Base-by-base conservation (phyloP, 75 land plant species). In the Picea glauca region DNA sequence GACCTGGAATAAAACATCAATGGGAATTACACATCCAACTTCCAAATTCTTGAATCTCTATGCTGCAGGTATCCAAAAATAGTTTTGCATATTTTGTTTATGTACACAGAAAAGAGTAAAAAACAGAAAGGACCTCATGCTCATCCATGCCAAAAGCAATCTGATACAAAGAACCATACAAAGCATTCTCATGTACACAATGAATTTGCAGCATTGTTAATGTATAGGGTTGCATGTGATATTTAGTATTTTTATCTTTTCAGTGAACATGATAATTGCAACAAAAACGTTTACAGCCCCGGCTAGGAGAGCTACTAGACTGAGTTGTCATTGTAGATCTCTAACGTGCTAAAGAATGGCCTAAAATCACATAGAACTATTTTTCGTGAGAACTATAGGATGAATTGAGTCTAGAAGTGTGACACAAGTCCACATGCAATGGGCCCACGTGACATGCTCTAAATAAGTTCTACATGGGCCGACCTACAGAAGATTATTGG, bases 1-100 rank as follows among this genome's bases (percentile, higher is more conserved):
- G 98, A 74, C 98, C 97, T 94, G 76, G 65, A n/a, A 31, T 17
- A 75, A 46, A 54, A 57, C 65, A 63, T n/a, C 11, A 26, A 7
- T 63, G 21, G 8, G 65, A 46, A n/a, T 5, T 54, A 40, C 17
- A 50, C 14, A 56, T 43, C 9, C 15, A 30, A 75, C 15, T 56
- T 40, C 21, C 50, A 17, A 35, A 75, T 75, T 54, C 26, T 17
- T 18, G 13, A 20, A 46, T 14, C 12, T 31, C 9, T 18, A 46
- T 3, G 15, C 20, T 35, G 14, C 23, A 46, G 1, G 18, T 74
- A 11, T 40, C 76, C 57, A 74, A 40, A 50, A 13, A 32, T 31
- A 74, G 13, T 74, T 35, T 40, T 46, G 13, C 50, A n/a, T 23
- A 15, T n/a, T 23, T 50, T n/a, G 21, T 20, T 40, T n/a, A 23